These are phyloP conservation scores for Thamnidium elegans DNA, from an alignment of 192 early-diverging fungal genomes.

Conservation along the genomic window DNA sequence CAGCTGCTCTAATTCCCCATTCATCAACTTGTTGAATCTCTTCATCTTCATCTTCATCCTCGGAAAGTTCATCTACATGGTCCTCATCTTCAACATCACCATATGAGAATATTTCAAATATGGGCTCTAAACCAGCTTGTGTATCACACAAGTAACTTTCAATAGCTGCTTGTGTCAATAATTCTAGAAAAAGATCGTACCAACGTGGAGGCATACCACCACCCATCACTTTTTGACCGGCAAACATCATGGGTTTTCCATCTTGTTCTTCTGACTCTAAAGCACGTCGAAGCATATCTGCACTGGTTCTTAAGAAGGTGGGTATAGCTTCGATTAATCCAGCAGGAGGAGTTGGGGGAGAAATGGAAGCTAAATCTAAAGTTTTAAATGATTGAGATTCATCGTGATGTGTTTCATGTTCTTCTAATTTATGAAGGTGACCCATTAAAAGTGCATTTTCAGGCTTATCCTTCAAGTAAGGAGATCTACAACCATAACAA, in stretches of 20 bases:
- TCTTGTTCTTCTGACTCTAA: conserved; percentile 27
- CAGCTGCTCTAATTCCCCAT: conserved; percentile 42
- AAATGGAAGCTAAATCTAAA: background rate
- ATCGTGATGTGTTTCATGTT: conserved; percentile 11
- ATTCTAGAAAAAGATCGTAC: conserved; percentile 53
- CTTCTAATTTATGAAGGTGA: conserved; percentile 4
- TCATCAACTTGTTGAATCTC: conserved; percentile 14
- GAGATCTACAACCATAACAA: conserved; percentile 35
- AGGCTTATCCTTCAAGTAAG: conserved; percentile 9
- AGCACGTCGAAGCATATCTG: conserved; percentile 38
- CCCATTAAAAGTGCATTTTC: conserved; percentile 2
- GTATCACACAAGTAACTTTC: conserved; percentile 53
- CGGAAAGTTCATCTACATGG: conserved; percentile 16
- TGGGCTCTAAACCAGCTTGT: conserved; percentile 40
- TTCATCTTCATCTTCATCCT: conserved; percentile 24
- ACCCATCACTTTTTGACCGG: conserved; percentile 38
- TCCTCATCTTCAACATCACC: conserved; percentile 49
- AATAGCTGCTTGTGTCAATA: conserved; percentile 54
- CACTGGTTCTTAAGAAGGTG: conserved; percentile 46
- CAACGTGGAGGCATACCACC: conserved; percentile 45
- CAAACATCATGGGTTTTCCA: conserved; percentile 31
- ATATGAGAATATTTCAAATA: conserved; percentile 52
- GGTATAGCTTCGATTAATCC: conserved; percentile 52
- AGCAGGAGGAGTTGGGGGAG: conserved; percentile 26
- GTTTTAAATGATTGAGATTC: background rate